Base-by-base conservation (phyloP, 2,329 filamentous ascomycete species). In the Colletotrichum sublineola region DNA sequence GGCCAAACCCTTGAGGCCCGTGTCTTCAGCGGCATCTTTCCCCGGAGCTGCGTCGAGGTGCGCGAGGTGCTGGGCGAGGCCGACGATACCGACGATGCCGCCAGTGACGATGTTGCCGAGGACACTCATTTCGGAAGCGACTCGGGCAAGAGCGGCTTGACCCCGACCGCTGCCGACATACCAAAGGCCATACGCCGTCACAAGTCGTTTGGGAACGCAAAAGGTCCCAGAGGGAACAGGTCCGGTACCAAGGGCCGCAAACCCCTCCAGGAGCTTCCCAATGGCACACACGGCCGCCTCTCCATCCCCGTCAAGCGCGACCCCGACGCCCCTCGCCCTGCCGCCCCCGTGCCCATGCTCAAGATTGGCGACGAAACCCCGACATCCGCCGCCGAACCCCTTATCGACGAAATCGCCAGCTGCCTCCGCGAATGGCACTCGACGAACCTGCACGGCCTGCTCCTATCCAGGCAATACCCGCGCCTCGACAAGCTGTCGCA, bases 11-110 rank as follows among this genome's bases (percentile, higher is more conserved):
- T 98, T 42, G 96, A 98, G 84, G 95, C 96, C 72, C 91, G 96
- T 75, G 96, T 99, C 71, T 99, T 98, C 81, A 97, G 95, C n/a
- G 96, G 96, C 77, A 97, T 99, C 78, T 99, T 99, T 80, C 96
- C 96, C 14, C 90, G 93, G 75, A 96, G 92, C 81, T 99, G 96
- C 78, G 96, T 99, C 70, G 95, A 99, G 82, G 92, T 99, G 71
- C 91, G 96, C 75, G 96, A 99, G 84, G 91, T 97, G 67, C 88
- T 99, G 46, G 95, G 94, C 73, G 94, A 96, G 73, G 84, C 86
- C 6, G 91, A 93, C 67, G 86, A 88, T 15, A 81, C 80, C 3
- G 85, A 88, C 44, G 82, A 84, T 62, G 80, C 57, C 20, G 53
- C 66, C 5, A 73, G 71, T 20, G 73, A 74, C 29, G 64, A 67